Conservation (phyloP, 495 filamentous ascomycete species). For the Platismatia glauca region DNA sequence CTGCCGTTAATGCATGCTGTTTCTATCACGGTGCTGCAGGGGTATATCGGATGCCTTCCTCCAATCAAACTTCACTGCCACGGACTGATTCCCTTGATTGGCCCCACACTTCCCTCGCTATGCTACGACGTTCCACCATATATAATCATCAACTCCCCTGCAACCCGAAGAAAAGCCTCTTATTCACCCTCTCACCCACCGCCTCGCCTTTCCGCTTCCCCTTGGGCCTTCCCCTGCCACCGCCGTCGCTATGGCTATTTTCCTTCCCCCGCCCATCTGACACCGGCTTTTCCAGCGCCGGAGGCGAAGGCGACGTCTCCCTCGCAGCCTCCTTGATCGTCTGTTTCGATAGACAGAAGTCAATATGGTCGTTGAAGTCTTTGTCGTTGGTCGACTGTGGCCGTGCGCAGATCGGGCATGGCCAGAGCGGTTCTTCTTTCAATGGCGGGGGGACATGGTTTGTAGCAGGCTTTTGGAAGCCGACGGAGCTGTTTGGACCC, state of each 20-base stretch:
- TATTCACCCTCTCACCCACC: slow-evolving; percentile 13
- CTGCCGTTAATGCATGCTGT: neutral
- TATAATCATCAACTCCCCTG: neutral
- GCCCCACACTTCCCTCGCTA: slow-evolving; percentile 24
- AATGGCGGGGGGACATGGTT: neutral
- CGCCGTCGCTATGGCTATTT: neutral
- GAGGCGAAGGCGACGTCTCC: slow-evolving; percentile 25
- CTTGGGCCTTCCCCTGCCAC: slow-evolving; percentile 30
- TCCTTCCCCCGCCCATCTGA: slow-evolving; percentile 7
- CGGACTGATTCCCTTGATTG: neutral
- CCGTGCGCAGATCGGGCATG: slow-evolving; percentile 75
- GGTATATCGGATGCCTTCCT: neutral
- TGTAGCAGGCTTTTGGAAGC: slow-evolving; percentile 16
- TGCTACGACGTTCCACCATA: neutral
- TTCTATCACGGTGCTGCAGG: neutral
- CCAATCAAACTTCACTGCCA: neutral
- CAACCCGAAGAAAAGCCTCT: slow-evolving; percentile 41
- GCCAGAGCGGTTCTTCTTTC: slow-evolving; percentile 43
- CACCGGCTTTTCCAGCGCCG: neutral
- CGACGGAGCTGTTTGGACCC: slow-evolving; percentile 15
- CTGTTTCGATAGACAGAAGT: slow-evolving; percentile 78
- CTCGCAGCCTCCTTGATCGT: slow-evolving; percentile 77
- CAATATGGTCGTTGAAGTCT: slow-evolving; percentile 86
- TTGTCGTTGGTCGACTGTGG: slow-evolving; percentile 68
- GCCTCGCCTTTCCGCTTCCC: slow-evolving; percentile 19